Conservation (phyloP, 805 yeast genomes). For the Yamadazyma takamatsuzukensis region DNA sequence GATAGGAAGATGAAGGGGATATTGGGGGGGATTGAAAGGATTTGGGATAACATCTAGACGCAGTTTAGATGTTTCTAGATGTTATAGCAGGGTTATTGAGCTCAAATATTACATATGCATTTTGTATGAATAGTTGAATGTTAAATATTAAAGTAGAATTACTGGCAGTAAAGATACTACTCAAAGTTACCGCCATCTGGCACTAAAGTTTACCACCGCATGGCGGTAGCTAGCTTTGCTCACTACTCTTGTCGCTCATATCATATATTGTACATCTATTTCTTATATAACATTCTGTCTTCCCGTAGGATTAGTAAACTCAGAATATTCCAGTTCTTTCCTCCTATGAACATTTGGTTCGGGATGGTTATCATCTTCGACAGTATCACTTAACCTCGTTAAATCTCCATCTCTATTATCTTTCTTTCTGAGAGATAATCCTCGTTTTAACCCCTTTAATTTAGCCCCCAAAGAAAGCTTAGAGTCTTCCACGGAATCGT, state of each 20-base stretch:
- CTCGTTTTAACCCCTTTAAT: conserved; percentile 35
- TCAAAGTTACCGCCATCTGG: too few relatives aligned
- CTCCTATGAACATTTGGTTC: conserved; percentile 18
- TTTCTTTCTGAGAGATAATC: conserved; percentile 30
- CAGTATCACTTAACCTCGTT: conserved; percentile 25
- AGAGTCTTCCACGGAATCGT: conserved; percentile 8
- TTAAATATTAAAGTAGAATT: too few relatives aligned
- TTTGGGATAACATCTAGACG: conserved; percentile 11
- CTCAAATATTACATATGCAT: too few relatives aligned
- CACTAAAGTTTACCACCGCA: too few relatives aligned
- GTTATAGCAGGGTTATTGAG: too few relatives aligned
- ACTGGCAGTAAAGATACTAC: too few relatives aligned
- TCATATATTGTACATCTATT: too few relatives aligned
- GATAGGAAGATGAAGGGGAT: too few relatives aligned
- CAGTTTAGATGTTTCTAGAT: too few relatives aligned
- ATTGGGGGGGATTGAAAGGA: conserved; percentile 5
- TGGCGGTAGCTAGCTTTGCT: too few relatives aligned
- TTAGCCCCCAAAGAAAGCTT: conserved; percentile 33
- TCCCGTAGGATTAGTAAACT: conserved; percentile 19
- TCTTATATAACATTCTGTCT: conserved; percentile 21
- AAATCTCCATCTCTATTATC: conserved; percentile 10
- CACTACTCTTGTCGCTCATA: too few relatives aligned
- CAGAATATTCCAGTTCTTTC: conserved; percentile 20
- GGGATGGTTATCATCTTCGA: conserved; percentile 13
- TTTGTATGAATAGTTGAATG: too few relatives aligned